A percentile compares a stretch with the other conserved stretches of the same genome.
Evolutionary conservation across 2,329 filamentous ascomycete genomes (phyloP).

Genomic region (Xylariomycetidae sp.): DNA sequence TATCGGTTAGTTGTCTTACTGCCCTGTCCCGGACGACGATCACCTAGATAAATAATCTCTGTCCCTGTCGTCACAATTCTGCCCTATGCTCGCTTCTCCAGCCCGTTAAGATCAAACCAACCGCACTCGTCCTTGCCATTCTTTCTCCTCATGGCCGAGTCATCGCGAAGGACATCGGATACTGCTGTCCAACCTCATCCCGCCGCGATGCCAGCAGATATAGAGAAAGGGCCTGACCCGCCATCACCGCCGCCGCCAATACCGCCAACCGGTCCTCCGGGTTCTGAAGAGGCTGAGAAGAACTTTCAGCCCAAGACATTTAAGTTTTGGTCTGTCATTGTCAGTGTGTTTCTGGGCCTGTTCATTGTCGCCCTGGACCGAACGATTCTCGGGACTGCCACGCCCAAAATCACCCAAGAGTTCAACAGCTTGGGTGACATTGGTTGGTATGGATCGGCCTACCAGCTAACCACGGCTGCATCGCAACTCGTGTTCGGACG

Average conservation of each 20-base stretch:
- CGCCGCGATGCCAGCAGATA: conserved; percentile 7
- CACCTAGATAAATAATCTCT: too few relatives aligned
- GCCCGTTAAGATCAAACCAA: too few relatives aligned
- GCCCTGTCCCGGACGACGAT: too few relatives aligned
- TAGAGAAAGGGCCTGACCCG: conserved; percentile 8
- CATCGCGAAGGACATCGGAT: conserved; percentile 10
- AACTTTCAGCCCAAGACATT: conserved; percentile 49
- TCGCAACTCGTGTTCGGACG: conserved; percentile 50
- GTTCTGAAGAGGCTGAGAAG: conserved; percentile 27
- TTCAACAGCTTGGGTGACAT: conserved; percentile 56
- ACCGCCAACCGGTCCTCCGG: too few relatives aligned
- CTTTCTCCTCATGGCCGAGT: conserved; percentile 11
- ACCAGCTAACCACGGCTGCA: conserved; percentile 56
- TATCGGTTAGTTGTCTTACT: too few relatives aligned
- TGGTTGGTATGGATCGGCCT: conserved; percentile 60
- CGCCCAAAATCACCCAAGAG: conserved; percentile 51
- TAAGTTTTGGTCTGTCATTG: conserved; percentile 51
- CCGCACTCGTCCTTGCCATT: too few relatives aligned
- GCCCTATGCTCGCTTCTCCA: too few relatives aligned
- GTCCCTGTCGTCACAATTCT: too few relatives aligned
- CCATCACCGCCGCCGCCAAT: not conserved
- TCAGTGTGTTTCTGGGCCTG: conserved; percentile 50
- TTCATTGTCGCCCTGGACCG: conserved; percentile 55
- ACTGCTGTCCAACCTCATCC: conserved; percentile 6
- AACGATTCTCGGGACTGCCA: conserved; percentile 53